These are phyloP conservation scores for Glycine soja DNA, from an alignment of 306 rosid genomes.

Conservation along the genomic window DNA sequence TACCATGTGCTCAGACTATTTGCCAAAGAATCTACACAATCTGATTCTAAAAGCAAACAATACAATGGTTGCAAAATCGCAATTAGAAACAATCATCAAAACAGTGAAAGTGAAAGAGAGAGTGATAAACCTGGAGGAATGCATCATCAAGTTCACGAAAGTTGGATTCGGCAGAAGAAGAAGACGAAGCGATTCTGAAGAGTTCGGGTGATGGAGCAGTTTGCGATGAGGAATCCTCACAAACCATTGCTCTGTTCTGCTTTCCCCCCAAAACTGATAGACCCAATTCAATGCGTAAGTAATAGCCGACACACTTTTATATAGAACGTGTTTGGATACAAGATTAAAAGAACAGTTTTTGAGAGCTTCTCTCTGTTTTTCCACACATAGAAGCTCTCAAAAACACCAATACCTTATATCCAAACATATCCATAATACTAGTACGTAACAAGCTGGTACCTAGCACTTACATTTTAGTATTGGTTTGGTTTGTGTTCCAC, in stretches of 20 bases:
- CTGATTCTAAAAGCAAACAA: slow-evolving; percentile 5
- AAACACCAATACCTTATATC: no score
- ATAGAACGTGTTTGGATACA: no score
- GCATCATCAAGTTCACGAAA: slow-evolving; percentile 65
- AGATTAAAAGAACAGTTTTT: no score
- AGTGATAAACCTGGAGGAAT: slow-evolving; percentile 60
- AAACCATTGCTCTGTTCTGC: slow-evolving; percentile 43
- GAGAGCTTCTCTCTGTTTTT: no score
- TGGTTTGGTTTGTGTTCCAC: not conserved
- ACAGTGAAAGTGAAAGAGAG: not conserved
- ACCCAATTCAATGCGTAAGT: slow-evolving; percentile 6
- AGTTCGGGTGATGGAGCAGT: slow-evolving; percentile 31
- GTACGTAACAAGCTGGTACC: not conserved
- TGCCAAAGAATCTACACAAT: not conserved
- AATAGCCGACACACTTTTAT: slow-evolving; percentile 5
- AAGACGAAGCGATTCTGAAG: slow-evolving; percentile 12
- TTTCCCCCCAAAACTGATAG: slow-evolving; percentile 30
- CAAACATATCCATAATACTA: no score
- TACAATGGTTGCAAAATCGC: not conserved
- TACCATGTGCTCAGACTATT: not conserved
- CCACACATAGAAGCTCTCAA: no score
- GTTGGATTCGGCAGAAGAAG: slow-evolving; percentile 53
- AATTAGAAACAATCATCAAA: not conserved
- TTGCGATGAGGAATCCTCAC: slow-evolving; percentile 45
- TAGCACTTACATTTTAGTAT: not conserved